Conservation (phyloP, 176 grass and related monocot species). For the Pontederia crassipes region DNA sequence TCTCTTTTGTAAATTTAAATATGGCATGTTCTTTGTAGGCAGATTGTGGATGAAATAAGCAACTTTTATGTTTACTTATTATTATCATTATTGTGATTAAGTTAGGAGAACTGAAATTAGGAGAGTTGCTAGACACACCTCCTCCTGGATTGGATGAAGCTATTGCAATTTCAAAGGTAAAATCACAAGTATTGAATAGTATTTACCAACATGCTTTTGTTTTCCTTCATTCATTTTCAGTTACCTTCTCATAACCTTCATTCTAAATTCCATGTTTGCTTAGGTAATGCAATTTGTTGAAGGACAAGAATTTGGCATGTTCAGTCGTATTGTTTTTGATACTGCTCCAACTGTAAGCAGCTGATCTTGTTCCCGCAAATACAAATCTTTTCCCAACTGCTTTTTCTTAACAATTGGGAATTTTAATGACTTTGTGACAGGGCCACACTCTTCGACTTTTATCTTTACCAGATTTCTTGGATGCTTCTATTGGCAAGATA, state of each 20-base stretch:
- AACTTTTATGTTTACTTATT: neutral
- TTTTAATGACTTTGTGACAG: conserved; percentile 26
- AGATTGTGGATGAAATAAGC: neutral
- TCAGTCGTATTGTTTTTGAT: conserved; percentile 94
- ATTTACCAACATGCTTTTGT: neutral
- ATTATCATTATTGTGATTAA: conserved; percentile 29
- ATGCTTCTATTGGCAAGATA: conserved; percentile 96
- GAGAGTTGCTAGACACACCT: conserved; percentile 76
- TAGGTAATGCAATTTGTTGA: conserved; percentile 98
- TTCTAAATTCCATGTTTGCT: conserved; percentile 11
- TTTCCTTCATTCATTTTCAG: neutral
- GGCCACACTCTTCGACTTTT: conserved; percentile 89
- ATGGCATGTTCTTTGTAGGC: neutral
- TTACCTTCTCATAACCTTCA: too few relatives aligned
- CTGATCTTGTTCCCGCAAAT: too few relatives aligned
- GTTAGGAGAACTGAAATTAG: conserved; percentile 92
- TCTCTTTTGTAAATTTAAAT: neutral
- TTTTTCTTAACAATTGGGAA: too few relatives aligned
- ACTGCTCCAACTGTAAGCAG: conserved; percentile 77
- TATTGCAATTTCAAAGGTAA: conserved; percentile 92
- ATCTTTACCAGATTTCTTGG: conserved; percentile 95
- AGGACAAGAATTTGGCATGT: conserved; percentile 78
- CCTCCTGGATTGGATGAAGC: conserved; percentile 95
- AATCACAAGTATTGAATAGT: conserved; percentile 9
- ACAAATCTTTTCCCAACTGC: too few relatives aligned